Base-by-base conservation (phyloP, 805 yeast species). In the Sugiyamaella mastotermitis region DNA sequence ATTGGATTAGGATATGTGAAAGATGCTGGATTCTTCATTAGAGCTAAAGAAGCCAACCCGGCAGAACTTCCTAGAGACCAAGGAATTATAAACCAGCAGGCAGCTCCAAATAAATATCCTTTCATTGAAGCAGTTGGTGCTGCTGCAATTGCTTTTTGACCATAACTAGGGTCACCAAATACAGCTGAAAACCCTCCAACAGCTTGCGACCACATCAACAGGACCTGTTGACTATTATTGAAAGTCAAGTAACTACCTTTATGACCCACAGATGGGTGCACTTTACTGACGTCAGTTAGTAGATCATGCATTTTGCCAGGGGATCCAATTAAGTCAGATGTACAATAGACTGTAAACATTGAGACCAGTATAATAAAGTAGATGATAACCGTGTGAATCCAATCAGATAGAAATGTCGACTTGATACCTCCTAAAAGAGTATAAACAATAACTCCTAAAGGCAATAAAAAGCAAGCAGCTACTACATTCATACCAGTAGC, bases 61-160 rank as follows among this genome's bases (percentile, higher is more conserved):
- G 85, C 71, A 5, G 94, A 81, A 2, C 90, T 79, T 10, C 94
- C 83, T 36, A 78, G 72, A 41, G 83, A 71, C 68, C 80, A 80
- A 33, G 96, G 96, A 48, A 87, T 80, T 5, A 94, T 88, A 56
- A 84, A 81, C 95, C 96, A 87, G 0, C 90, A 81, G 31, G 86
- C 58, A 20, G 95, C 95, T 41, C 95, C 96, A 42, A 83, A 61
- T 17, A 84, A 78, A 60, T 87, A 87, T 16, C 95, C 96, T 5
- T 92, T 88, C 49, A 86, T 65, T 21, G 94, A 85, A 32, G 92
- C 78, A 8, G 77, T 82, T 16, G 95, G 94, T 43, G 80, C 71
- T 6, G 90, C 79, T 20, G 94, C 85, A 57, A 86, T 82, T 9
- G 94, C 94, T 63, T 85, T 85, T 63, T 82, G 81, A 78, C 87